phyloP scores from a whole-genome alignment of 805 yeast genomes.

The Priceomyces medius region DNA sequence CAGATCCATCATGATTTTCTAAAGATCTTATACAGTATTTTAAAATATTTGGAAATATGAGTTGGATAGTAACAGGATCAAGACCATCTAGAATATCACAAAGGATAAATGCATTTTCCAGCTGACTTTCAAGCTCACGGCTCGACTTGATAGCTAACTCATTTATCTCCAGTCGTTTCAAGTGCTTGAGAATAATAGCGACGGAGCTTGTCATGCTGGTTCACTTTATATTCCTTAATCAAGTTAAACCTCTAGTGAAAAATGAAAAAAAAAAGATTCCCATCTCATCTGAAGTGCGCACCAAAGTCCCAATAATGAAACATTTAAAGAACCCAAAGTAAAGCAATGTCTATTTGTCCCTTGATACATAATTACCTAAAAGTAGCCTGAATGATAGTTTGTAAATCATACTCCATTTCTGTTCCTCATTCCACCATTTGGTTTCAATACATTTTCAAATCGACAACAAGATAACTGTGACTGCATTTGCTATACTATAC shows the following conservation, averaged over 20 bases:
- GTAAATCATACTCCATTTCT: too few species aligned
- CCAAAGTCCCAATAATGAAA: too few species aligned
- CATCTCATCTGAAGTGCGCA: constrained; percentile 1
- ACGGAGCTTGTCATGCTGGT: neutral
- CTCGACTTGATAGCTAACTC: constrained; percentile 23
- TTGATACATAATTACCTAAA: too few species aligned
- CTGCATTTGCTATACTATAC: too few species aligned
- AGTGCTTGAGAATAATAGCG: constrained; percentile 13
- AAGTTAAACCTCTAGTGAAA: too few species aligned
- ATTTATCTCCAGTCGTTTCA: constrained; percentile 17
- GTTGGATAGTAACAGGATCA: constrained; percentile 9
- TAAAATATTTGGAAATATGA: constrained; percentile 10
- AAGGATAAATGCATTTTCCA: constrained; percentile 19
- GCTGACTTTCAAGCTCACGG: constrained; percentile 11
- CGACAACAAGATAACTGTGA: too few species aligned
- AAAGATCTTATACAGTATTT: constrained; percentile 8
- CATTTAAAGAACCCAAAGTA: too few species aligned
- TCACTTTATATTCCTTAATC: too few species aligned
- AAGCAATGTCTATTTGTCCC: too few species aligned
- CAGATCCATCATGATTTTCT: constrained; percentile 1
- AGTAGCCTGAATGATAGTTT: too few species aligned
- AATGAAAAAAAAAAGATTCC: neutral
- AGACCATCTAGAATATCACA: constrained; percentile 26
- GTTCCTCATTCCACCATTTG: too few species aligned
- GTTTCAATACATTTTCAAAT: too few species aligned